phyloP scores from a whole-genome alignment of 148 eudicot species.

The Rhododendron ferrugineum region DNA sequence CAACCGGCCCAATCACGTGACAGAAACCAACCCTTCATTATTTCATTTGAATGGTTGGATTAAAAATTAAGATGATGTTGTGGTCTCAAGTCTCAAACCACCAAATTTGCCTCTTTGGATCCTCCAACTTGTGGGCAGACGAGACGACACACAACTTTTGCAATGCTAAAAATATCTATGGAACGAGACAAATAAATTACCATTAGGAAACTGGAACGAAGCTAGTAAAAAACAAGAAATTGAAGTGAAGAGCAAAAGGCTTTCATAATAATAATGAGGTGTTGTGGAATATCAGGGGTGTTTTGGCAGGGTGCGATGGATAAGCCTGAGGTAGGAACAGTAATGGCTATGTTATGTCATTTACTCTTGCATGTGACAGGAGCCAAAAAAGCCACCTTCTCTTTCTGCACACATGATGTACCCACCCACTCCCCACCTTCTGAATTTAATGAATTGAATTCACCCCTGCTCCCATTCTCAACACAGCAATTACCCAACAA shows the following conservation, averaged over 20 bases:
- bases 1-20: not conserved
- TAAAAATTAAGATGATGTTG: not conserved
- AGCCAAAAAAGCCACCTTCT: slow-evolving; percentile 13
- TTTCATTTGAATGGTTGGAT: not conserved
- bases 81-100: not conserved
- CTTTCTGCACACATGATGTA: not conserved
- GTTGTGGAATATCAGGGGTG: slow-evolving; percentile 9
- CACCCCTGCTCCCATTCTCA: not conserved
- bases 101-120: not conserved
- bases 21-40: not conserved
- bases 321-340: slow-evolving; percentile 11
- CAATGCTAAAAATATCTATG: not conserved
- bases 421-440: not conserved
- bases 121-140: not conserved
- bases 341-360: slow-evolving; percentile 8
- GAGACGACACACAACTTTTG: not conserved
- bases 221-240: not conserved
- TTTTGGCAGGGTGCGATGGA: slow-evolving; percentile 1
- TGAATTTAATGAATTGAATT: not conserved
- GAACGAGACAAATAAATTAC: not conserved
- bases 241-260: not conserved
- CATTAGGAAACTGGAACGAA: not conserved
- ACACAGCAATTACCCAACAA: not conserved
- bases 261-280: not conserved
- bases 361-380: slow-evolving; percentile 4